Evolutionary conservation across 805 yeast species (phyloP).

Genomic region (Ogataea pilisensis): DNA sequence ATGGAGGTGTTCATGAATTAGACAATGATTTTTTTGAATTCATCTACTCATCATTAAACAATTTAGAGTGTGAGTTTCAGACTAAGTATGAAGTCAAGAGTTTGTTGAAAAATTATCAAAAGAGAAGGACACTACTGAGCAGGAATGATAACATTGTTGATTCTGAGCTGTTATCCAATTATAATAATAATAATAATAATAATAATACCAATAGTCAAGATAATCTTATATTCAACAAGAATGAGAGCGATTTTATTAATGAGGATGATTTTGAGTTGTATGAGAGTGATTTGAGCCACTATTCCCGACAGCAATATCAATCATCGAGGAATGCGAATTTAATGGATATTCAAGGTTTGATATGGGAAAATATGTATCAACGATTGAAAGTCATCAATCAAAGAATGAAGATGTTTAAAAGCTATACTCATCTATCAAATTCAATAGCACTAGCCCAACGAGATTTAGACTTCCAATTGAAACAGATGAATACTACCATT

Average conservation of each 20-base stretch:
- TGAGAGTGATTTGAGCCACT: too few relatives aligned
- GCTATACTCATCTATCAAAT: conserved; percentile 22
- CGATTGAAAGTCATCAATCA: conserved; percentile 19
- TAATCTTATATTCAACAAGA: too few relatives aligned
- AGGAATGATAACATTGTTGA: conserved; percentile 7
- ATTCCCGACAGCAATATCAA: too few relatives aligned
- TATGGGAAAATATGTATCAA: conserved; percentile 23
- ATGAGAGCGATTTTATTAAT: too few relatives aligned
- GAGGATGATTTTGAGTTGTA: not conserved
- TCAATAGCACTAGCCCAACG: conserved; percentile 20
- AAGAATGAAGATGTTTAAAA: conserved; percentile 20
- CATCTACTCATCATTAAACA: conserved; percentile 15
- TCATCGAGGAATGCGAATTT: conserved; percentile 6
- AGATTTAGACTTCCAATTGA: conserved; percentile 23
- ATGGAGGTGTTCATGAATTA: conserved; percentile 17
- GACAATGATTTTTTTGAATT: conserved; percentile 24
- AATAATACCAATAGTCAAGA: too few relatives aligned
- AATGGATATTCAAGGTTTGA: conserved; percentile 30
- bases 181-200: conserved; percentile 4
- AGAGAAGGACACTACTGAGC: conserved; percentile 8
- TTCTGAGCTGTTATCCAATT: conserved; percentile 6
- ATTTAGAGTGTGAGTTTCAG: conserved; percentile 11
- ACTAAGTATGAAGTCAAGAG: conserved; percentile 10
- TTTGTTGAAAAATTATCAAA: conserved; percentile 12
- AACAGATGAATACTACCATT: conserved; percentile 26